phyloP scores from a whole-genome alignment of 805 yeast species.

The Myxozyma nipponensis region DNA sequence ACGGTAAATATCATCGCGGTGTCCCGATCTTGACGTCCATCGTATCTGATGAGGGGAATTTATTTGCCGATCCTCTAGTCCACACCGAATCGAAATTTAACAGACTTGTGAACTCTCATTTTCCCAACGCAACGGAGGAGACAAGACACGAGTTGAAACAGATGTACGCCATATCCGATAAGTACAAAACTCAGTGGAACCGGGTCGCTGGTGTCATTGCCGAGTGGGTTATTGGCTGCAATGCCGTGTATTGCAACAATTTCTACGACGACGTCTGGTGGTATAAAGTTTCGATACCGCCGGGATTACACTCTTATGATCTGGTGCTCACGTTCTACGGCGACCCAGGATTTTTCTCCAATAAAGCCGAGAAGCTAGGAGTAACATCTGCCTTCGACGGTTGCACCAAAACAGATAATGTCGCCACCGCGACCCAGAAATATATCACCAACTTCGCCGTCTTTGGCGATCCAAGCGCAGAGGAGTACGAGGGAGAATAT shows the following conservation, averaged over 20 bases:
- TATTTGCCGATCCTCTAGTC: constrained; percentile 21
- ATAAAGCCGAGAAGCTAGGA: not conserved
- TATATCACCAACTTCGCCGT: constrained; percentile 20
- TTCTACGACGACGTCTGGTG: constrained; percentile 2
- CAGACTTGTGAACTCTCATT: constrained; percentile 5
- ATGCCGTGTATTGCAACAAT: not conserved
- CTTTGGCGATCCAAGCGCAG: constrained; percentile 21
- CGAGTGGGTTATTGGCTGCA: constrained; percentile 23
- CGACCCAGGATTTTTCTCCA: not conserved
- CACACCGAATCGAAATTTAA: constrained; percentile 9
- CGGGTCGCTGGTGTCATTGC: constrained; percentile 13
- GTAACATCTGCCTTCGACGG: not conserved
- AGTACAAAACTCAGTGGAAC: constrained; percentile 6
- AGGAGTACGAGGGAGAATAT: not conserved
- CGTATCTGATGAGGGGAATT: constrained; percentile 20
- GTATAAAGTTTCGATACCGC: constrained; percentile 21
- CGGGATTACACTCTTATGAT: constrained; percentile 21
- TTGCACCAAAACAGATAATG: not conserved
- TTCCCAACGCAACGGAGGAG: constrained; percentile 18
- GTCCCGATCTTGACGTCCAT: constrained; percentile 15
- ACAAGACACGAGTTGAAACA: constrained; percentile 7
- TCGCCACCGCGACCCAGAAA: constrained; percentile 18
- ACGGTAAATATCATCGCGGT: constrained; percentile 7
- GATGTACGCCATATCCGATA: constrained; percentile 8
- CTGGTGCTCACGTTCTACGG: constrained; percentile 22